Conservation (phyloP, 2,329 filamentous ascomycete genomes). For the Colletotrichum eremochloae region DNA sequence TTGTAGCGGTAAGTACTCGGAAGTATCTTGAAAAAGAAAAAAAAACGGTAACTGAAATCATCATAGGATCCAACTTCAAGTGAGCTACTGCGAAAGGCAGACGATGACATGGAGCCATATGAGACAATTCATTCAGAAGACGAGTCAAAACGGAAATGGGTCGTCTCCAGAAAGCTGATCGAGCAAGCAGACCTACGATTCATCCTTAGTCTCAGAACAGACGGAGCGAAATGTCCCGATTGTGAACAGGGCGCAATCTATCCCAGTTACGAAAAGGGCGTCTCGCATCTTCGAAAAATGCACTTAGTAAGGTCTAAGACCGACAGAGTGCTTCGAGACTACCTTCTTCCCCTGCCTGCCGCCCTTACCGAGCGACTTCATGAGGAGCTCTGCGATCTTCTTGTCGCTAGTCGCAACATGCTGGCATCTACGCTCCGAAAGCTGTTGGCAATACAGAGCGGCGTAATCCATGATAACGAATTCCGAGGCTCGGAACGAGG, state of each 20-base stretch:
- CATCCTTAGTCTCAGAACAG: neutral
- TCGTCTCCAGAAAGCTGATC: neutral
- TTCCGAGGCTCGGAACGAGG: conserved; percentile 26
- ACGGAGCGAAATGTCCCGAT: neutral
- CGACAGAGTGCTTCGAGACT: neutral
- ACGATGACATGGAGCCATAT: neutral
- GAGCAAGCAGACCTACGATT: neutral
- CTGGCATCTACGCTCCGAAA: conserved; percentile 15
- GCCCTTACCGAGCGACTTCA: neutral
- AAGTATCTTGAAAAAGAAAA: too few relatives aligned
- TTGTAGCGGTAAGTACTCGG: neutral
- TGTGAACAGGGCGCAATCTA: neutral
- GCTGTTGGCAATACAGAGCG: conserved; percentile 27
- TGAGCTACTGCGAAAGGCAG: neutral
- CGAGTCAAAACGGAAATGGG: neutral
- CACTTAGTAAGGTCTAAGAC: neutral
- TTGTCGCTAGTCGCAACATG: neutral
- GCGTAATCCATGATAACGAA: conserved; percentile 18
- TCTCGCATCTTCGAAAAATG: neutral
- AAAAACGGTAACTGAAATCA: too few relatives aligned
- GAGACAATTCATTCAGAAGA: neutral
- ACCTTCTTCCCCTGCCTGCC: neutral
- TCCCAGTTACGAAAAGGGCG: neutral
- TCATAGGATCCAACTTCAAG: neutral
- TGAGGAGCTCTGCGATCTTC: neutral